phyloP scores from a whole-genome alignment of 1,139 yeast genomes.

The Scheffersomyces segobiensis region DNA sequence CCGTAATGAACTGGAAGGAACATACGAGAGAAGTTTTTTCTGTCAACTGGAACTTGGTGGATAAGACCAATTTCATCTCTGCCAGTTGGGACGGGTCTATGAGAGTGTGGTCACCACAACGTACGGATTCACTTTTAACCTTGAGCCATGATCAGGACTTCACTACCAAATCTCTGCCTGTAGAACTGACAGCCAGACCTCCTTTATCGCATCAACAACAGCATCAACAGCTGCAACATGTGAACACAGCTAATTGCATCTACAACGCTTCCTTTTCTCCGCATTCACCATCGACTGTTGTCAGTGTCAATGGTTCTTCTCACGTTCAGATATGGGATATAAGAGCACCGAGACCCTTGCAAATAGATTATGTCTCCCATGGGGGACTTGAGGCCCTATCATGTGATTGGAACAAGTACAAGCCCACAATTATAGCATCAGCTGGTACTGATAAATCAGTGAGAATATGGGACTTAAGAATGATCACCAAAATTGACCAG shows the following conservation, averaged over 20 bases:
- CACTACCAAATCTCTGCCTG: slow-evolving; percentile 25
- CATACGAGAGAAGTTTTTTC: slow-evolving; percentile 87
- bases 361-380: slow-evolving; percentile 66
- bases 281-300: slow-evolving; percentile 69
- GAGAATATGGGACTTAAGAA: slow-evolving; percentile 85
- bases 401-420: slow-evolving; percentile 90
- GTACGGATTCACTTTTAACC: slow-evolving; percentile 62
- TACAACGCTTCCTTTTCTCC: slow-evolving; percentile 87
- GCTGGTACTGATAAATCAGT: slow-evolving; percentile 88
- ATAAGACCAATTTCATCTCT: slow-evolving; percentile 69
- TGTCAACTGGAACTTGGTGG: slow-evolving; percentile 83
- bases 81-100: slow-evolving; percentile 93
- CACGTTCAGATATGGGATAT: slow-evolving; percentile 82
- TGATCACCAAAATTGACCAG: slow-evolving; percentile 50
- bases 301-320: slow-evolving; percentile 81
- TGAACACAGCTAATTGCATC: slow-evolving; percentile 52
- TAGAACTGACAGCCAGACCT: slow-evolving; percentile 24
- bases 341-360: slow-evolving; percentile 65
- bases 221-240: slow-evolving; percentile 25
- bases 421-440: slow-evolving; percentile 74
- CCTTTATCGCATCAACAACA: slow-evolving; percentile 36
- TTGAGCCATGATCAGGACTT: slow-evolving; percentile 40
- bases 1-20: slow-evolving; percentile 75
- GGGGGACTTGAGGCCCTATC: slow-evolving; percentile 78
- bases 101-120: slow-evolving; percentile 68